Conservation (phyloP, 2,329 filamentous ascomycete species). For the Phialocephala sp. region DNA sequence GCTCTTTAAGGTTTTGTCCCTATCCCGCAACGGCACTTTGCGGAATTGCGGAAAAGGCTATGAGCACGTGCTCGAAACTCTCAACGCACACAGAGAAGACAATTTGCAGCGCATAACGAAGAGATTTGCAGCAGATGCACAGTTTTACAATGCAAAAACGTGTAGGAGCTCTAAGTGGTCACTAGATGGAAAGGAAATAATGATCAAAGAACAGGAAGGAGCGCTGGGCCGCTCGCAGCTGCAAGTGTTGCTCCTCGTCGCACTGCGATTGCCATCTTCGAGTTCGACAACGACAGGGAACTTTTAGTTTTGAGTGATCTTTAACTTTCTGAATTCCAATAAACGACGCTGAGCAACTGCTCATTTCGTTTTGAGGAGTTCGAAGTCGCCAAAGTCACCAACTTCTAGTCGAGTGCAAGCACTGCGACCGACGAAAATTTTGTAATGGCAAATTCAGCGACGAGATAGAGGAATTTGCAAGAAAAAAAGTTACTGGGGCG, state of each 20-base stretch:
- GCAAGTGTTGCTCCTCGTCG: too few species aligned
- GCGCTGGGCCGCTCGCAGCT: too few species aligned
- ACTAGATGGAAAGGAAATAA: too few species aligned
- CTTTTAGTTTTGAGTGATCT: not conserved
- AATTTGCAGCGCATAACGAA: not conserved
- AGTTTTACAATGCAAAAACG: too few species aligned
- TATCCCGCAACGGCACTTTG: not conserved
- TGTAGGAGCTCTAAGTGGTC: too few species aligned
- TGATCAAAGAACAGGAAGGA: too few species aligned
- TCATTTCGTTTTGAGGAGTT: not conserved
- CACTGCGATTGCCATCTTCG: too few species aligned
- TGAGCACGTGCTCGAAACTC: not conserved
- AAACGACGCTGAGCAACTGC: not conserved
- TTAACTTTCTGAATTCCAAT: not conserved
- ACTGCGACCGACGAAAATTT: not conserved
- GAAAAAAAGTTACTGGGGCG: not conserved
- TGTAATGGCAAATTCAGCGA: not conserved
- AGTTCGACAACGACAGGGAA: not conserved
- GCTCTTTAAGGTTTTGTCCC: not conserved
- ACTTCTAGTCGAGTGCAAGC: constrained; percentile 2
- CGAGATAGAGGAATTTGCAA: not conserved
- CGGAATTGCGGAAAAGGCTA: not conserved
- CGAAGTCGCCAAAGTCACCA: not conserved
- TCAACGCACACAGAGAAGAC: not conserved
- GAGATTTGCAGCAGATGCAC: not conserved